These are phyloP conservation scores for Dendrostoma leiphaemia DNA, from an alignment of 2,329 filamentous ascomycete species.

Conservation along the genomic window DNA sequence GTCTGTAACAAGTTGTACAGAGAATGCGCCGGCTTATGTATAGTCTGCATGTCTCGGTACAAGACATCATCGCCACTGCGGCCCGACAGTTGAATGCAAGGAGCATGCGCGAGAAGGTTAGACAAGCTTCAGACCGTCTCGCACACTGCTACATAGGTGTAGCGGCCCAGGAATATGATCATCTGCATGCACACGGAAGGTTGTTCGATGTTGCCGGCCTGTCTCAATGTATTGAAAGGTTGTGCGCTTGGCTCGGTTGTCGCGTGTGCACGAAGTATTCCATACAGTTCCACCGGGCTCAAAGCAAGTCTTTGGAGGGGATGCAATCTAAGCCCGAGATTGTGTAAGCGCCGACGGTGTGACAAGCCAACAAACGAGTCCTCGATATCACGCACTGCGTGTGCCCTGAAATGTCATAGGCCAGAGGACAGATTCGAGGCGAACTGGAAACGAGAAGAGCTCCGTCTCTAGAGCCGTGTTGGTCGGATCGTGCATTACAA, in stretches of 20 bases:
- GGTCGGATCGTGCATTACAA: neutral
- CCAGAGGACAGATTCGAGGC: neutral
- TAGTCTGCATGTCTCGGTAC: constrained; percentile 1
- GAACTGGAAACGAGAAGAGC: neutral
- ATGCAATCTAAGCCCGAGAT: neutral
- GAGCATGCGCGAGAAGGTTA: neutral
- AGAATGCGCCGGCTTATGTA: neutral
- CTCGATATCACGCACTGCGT: neutral
- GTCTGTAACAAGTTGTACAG: neutral
- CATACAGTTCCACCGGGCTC: neutral
- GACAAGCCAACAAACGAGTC: neutral
- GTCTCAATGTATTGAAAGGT: neutral
- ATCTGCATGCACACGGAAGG: neutral
- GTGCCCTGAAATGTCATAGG: neutral
- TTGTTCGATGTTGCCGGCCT: neutral
- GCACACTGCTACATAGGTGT: neutral
- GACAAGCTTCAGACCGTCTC: neutral
- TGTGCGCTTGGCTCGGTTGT: neutral
- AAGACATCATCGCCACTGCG: constrained; percentile 1
- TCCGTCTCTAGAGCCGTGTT: neutral
- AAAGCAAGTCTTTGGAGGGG: neutral
- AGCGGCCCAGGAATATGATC: too few relatives aligned
- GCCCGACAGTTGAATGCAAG: neutral
- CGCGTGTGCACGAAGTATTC: neutral
- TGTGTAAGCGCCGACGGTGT: constrained; percentile 8